Evolutionary conservation across 1,139 yeast genomes (phyloP).

Genomic region (Magnusiomyces paraingens): DNA sequence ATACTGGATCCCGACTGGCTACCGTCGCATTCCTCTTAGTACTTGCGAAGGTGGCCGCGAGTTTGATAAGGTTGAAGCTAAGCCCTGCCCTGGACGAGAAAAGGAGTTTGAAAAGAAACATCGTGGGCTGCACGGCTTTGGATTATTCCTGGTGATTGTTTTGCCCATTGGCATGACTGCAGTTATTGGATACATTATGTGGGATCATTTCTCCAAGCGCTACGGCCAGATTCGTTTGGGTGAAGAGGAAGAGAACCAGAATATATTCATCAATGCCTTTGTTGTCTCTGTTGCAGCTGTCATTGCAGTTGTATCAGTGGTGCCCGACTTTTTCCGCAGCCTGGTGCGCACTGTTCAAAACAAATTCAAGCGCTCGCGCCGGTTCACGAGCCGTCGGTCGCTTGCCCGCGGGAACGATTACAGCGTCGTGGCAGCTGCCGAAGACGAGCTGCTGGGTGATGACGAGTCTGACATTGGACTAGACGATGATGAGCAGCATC

Average conservation of each 20-base stretch:
- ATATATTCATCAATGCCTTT: slow-evolving; percentile 21
- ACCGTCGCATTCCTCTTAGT: slow-evolving; percentile 64
- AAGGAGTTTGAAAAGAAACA: slow-evolving; percentile 53
- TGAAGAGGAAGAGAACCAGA: slow-evolving; percentile 48
- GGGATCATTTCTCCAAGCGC: slow-evolving; percentile 71
- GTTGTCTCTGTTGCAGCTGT: slow-evolving; percentile 31
- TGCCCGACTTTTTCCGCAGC: slow-evolving; percentile 24
- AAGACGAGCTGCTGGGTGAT: slow-evolving; percentile 14
- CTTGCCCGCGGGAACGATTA: slow-evolving; percentile 16
- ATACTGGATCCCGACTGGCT: slow-evolving; percentile 75
- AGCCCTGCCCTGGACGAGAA: slow-evolving; percentile 85
- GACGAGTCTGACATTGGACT: slow-evolving; percentile 5
- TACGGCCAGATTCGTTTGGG: slow-evolving; percentile 85
- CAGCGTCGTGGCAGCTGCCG: slow-evolving; percentile 16
- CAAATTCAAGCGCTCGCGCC: slow-evolving; percentile 10
- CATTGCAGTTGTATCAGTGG: slow-evolving; percentile 29
- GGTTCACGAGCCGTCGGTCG: slow-evolving; percentile 20
- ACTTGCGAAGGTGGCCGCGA: slow-evolving; percentile 68
- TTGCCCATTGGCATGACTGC: slow-evolving; percentile 56
- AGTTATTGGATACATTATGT: slow-evolving; percentile 62
- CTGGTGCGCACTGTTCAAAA: slow-evolving; percentile 14
- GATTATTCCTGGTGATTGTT: slow-evolving; percentile 45
- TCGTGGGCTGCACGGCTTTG: slow-evolving; percentile 51
- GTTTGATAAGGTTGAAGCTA: slow-evolving; percentile 60
- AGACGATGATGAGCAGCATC: slow-evolving; percentile 3